Base-by-base conservation (phyloP, 208 protist species). In the Zelonia costaricensis region DNA sequence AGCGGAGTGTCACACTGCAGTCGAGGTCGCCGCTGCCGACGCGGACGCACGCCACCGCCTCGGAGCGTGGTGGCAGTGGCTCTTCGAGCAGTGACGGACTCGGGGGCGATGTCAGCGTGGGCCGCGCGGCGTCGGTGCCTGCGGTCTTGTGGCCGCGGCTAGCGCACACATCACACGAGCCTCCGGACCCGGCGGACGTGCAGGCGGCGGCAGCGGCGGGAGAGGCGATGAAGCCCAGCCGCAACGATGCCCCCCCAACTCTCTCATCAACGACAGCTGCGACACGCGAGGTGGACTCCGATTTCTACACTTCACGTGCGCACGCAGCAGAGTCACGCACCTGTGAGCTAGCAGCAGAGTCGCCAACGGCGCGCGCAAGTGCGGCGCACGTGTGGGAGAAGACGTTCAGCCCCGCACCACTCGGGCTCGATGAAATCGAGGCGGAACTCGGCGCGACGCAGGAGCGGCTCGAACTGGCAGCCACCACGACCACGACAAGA, bases 51-150 rank as follows among this genome's bases (percentile, higher is more conserved):
- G 36, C 36, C 36, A 42, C 36, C 9, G 9, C 36, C 10, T 42
- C 36, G 10, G n/a, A n/a, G n/a, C n/a, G n/a, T n/a, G n/a, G n/a
- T n/a, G n/a, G n/a, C n/a, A n/a, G n/a, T n/a, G n/a, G n/a, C n/a
- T n/a, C n/a, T n/a, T n/a, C n/a, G n/a, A n/a, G n/a, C n/a, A n/a
- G n/a, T n/a, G n/a, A n/a, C n/a, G n/a, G n/a, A n/a, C n/a, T n/a
- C n/a, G n/a, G n/a, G n/a, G n/a, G n/a, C n/a, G n/a, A n/a, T n/a
- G n/a, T n/a, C n/a, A 38, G 39, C 39, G 47, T 49, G 0, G 63
- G 56, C 10, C 56, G 56, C 18, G 64, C 56, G 1, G 48, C 55
- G 38, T 58, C 64, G 25, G 31, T 71, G 7, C 56, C 64, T 4
- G 27, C 38, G 23, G 15, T n/a, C 10, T n/a, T 47, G 28, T 59